phyloP scores from a whole-genome alignment of 1,284 basidiomycete species.

The Pascua guehoae region DNA sequence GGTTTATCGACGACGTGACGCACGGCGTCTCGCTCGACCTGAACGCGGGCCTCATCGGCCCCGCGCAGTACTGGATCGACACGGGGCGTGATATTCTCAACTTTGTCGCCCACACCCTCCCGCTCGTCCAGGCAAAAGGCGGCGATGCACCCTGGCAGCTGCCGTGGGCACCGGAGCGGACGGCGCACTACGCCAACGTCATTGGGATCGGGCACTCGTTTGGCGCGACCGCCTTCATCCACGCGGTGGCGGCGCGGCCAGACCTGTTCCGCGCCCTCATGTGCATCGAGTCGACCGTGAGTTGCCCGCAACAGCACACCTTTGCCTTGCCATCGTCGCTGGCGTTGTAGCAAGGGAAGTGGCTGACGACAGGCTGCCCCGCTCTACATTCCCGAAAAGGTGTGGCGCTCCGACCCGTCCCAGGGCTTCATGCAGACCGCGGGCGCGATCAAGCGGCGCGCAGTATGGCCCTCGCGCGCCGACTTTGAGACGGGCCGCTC shows the following conservation, averaged over 20 bases:
- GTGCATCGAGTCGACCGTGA: constrained; percentile 66
- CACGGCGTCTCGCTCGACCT: constrained; percentile 70
- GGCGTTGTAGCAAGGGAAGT: too few relatives aligned
- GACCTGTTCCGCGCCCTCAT: constrained; percentile 68
- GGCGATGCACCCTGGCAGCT: constrained; percentile 32
- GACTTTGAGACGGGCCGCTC: constrained; percentile 56
- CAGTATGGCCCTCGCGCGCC: constrained; percentile 59
- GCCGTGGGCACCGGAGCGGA: constrained; percentile 34
- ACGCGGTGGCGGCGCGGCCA: constrained; percentile 63
- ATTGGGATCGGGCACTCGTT: constrained; percentile 76
- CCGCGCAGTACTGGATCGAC: constrained; percentile 42
- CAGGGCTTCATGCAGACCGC: constrained; percentile 15
- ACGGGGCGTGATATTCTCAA: constrained; percentile 42
- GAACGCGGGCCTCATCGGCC: constrained; percentile 57
- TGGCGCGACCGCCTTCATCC: constrained; percentile 63
- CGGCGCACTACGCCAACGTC: constrained; percentile 11
- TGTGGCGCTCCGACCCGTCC: not conserved
- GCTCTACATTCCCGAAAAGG: too few relatives aligned
- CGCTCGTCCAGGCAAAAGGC: not conserved
- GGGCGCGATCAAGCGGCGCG: constrained; percentile 61
- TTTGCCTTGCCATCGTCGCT: not conserved
- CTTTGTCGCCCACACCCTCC: constrained; percentile 53
- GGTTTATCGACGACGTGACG: constrained; percentile 71
- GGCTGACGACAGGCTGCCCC: too few relatives aligned
- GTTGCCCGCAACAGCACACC: too few relatives aligned